These are phyloP conservation scores for Solanum medicagineum DNA, from an alignment of 257 asterid species.

Conservation along the genomic window DNA sequence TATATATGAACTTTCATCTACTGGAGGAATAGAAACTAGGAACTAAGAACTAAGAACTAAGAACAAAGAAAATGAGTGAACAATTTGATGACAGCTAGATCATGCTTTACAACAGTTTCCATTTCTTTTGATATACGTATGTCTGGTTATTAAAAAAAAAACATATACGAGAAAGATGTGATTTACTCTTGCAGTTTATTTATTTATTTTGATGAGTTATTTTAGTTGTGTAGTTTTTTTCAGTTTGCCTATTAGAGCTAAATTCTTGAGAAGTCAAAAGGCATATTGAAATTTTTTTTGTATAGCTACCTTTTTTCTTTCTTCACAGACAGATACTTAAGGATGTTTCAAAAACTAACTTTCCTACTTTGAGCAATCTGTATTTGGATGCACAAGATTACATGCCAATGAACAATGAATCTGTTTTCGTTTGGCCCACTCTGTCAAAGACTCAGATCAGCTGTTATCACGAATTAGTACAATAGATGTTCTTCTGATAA, in stretches of 20 bases:
- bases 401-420: neutral
- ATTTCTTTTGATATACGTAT: neutral
- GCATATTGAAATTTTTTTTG: neutral
- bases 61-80: neutral
- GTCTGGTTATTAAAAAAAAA: neutral
- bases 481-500: neutral
- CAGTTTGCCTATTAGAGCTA: neutral
- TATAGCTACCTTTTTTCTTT: neutral
- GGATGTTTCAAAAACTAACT: neutral
- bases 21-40: neutral
- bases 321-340: neutral
- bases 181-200: neutral
- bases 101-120: neutral
- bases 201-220: neutral
- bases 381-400: neutral
- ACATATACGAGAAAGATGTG: neutral
- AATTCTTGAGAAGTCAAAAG: neutral
- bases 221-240: neutral
- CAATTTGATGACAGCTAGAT: neutral
- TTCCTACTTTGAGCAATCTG: neutral
- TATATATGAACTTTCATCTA: neutral
- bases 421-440: neutral
- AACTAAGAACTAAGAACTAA: neutral
- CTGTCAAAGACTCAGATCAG: neutral
- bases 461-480: neutral